A percentile compares a stretch with the other conserved stretches of the same genome.
These are phyloP conservation scores for Ganoderma sinense DNA, from an alignment of 1,284 basidiomycete genomes.

Conservation along the genomic window DNA sequence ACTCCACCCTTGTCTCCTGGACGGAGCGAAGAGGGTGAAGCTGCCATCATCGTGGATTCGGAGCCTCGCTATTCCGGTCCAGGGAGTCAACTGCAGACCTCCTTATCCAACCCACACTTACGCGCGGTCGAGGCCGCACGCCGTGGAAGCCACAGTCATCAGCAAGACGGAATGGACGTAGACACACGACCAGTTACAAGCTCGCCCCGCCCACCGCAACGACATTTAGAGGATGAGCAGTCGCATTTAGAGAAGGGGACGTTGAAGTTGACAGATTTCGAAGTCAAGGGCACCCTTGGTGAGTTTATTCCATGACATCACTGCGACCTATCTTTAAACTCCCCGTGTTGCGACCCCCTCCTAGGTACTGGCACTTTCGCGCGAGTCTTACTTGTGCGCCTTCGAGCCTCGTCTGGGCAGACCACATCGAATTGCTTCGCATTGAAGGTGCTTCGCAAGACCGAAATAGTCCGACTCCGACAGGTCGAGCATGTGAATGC, in stretches of 20 bases:
- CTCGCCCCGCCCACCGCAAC: slow-evolving; percentile 52
- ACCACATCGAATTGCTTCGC: slow-evolving; percentile 79
- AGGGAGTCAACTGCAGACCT: slow-evolving; percentile 17
- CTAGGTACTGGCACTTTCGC: slow-evolving; percentile 94
- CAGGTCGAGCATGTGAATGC: slow-evolving; percentile 99
- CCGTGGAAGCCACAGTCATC: slow-evolving; percentile 25
- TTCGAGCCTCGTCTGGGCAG: slow-evolving; percentile 56
- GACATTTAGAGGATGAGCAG: slow-evolving; percentile 72
- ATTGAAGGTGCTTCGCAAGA: slow-evolving; percentile 92
- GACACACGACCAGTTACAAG: slow-evolving; percentile 28
- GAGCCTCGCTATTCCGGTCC: slow-evolving; percentile 39
- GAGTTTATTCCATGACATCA: slow-evolving; percentile 30
- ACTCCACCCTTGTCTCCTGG: slow-evolving; percentile 50
- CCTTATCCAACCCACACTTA: slow-evolving; percentile 22
- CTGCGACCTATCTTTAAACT: not conserved
- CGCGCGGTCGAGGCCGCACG: slow-evolving; percentile 25
- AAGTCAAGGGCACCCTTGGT: slow-evolving; percentile 83
- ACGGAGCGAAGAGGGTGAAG: slow-evolving; percentile 41
- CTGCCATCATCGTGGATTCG: slow-evolving; percentile 38
- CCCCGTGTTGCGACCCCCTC: not conserved
- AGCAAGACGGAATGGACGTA: slow-evolving; percentile 37
- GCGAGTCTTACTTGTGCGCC: slow-evolving; percentile 86
- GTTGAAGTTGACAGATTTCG: slow-evolving; percentile 78
- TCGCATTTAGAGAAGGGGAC: slow-evolving; percentile 65
- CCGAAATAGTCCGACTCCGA: slow-evolving; percentile 93